Base-by-base conservation (phyloP, 768 basidiomycete species). In the Podaxis sp. region DNA sequence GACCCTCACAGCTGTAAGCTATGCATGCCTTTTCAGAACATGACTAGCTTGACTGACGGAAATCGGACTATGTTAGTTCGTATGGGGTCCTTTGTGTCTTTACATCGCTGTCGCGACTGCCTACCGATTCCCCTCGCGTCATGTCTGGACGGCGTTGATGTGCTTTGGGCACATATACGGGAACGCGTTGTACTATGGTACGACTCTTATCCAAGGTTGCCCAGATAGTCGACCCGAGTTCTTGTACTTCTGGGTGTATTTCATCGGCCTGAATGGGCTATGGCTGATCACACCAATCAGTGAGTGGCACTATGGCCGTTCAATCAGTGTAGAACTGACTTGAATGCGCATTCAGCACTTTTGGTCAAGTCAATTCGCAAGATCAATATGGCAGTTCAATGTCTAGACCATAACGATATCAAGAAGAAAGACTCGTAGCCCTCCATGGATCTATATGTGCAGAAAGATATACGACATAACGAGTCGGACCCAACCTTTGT, bases 171-270 rank as follows among this genome's bases (percentile, higher is more conserved):
- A 65, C 24, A 62, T 65, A 8, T 65, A 65, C 28, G 64, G 64
- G 36, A 61, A 65, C 22, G 60, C 53, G 48, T 33, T 65, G 28
- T 65, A 65, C 38, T 65, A 65, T 26, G 30, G 38, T 20, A 65
- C 60, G 12, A 65, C 64, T 10, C 12, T 65, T 22, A 40, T 65
- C 26, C 46, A 62, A 55, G 64, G 64, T 22, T 60, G 59, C 24
- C 64, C 60, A 7, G 55, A 60, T 41, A 61, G 59, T 24, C 59
- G 64, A 22, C 60, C 64, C 7, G 64, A 65, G 37, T 61, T 61
- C 26, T 48, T 65, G n/a, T 65, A 65, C n/a, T 65, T 65, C 40
- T 65, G 64, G 64, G 44, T 65, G n/a, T 65, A 65, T 36, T 65
- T 65, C n/a, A 49, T 61, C 22, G 64, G 64, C 37, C 36, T 57